Evolutionary conservation across 768 basidiomycete genomes (phyloP).

Genomic region (Kwoniella europaea): DNA sequence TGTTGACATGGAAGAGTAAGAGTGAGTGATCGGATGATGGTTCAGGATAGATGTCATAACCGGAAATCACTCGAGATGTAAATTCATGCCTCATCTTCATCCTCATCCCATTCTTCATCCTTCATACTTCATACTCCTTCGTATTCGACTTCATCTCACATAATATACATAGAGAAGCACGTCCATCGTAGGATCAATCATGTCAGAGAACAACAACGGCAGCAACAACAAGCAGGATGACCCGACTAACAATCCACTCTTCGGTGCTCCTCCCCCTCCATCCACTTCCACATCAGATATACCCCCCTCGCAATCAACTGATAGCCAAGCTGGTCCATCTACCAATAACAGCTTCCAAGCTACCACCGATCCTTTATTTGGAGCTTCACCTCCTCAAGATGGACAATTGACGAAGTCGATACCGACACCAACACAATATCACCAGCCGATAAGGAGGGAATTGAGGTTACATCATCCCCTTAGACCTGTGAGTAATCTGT

Average conservation of each 20-base stretch:
- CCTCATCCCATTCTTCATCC: neutral
- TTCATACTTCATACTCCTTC: too few species aligned
- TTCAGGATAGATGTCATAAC: conserved; percentile 11
- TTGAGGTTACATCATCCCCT: conserved; percentile 3
- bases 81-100: neutral
- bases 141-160: too few species aligned
- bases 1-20: neutral
- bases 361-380: conserved; percentile 23
- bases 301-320: neutral
- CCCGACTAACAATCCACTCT: conserved; percentile 36
- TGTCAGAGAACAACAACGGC: conserved; percentile 9
- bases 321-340: neutral
- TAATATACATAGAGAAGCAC: too few species aligned
- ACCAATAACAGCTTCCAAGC: neutral
- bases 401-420: neutral
- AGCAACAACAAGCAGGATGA: neutral
- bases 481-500: neutral
- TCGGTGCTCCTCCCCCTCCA: conserved; percentile 34
- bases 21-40: neutral
- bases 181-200: neutral
- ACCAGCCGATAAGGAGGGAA: conserved; percentile 1
- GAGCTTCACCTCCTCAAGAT: conserved; percentile 21
- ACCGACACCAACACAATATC: neutral
- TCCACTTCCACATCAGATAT: neutral
- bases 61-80: neutral